phyloP scores from a whole-genome alignment of 2,329 filamentous ascomycete species.

The Exophiala viscosa region DNA sequence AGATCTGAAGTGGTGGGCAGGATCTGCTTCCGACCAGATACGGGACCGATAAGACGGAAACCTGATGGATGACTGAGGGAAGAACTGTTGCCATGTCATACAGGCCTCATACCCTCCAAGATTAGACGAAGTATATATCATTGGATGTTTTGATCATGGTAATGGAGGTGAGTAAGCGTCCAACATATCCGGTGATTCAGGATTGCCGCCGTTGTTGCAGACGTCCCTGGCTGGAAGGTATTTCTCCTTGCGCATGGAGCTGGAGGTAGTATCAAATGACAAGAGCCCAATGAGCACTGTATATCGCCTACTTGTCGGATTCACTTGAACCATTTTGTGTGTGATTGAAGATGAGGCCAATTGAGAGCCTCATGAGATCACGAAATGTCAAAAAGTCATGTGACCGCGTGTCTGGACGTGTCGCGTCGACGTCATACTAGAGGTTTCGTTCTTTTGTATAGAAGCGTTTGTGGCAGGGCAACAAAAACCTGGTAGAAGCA shows the following conservation, averaged over 20 bases:
- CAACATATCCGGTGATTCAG: not conserved
- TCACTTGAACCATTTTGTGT: not conserved
- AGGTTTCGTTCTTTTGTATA: not conserved
- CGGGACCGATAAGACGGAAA: no score
- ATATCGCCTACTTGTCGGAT: not conserved
- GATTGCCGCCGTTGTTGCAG: not conserved
- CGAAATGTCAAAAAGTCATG: constrained; percentile 3
- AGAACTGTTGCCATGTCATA: not conserved
- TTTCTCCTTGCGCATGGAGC: no score
- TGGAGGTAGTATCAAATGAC: no score
- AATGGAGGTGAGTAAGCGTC: constrained; percentile 20
- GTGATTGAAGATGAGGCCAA: not conserved
- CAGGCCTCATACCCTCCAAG: not conserved
- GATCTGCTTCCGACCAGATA: no score
- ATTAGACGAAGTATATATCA: not conserved
- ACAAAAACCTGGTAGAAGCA: not conserved
- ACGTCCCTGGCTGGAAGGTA: not conserved
- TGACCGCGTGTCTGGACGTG: constrained; percentile 9
- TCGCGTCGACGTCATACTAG: constrained; percentile 21
- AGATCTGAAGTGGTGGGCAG: not conserved
- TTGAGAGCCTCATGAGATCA: not conserved
- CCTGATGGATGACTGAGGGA: no score
- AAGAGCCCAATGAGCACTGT: not conserved
- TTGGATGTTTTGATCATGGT: constrained; percentile 7
- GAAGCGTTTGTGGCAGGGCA: no score